A percentile compares a stretch with the other conserved stretches of the same genome.
These are phyloP conservation scores for Chrysoporthe deuterocubensis DNA, from an alignment of 2,329 filamentous ascomycete species.

Conservation along the genomic window DNA sequence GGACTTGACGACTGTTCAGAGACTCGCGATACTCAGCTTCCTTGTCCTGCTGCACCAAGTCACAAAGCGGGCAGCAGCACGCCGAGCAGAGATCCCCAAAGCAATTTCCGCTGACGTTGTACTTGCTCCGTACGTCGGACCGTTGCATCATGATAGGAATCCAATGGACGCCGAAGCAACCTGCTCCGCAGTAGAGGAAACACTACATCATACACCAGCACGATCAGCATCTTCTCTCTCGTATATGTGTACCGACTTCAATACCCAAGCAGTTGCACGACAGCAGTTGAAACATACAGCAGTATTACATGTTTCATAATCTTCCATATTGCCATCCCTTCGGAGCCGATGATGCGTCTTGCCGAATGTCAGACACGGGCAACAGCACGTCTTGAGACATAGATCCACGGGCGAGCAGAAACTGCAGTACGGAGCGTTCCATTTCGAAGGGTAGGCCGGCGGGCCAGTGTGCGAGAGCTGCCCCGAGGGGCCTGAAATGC, in stretches of 20 bases:
- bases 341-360: constrained; percentile 52
- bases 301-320: constrained; percentile 52
- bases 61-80: constrained; percentile 52
- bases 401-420: constrained; percentile 50
- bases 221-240: background rate
- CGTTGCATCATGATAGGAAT: constrained; percentile 51
- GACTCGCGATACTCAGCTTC: constrained; percentile 46
- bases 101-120: constrained; percentile 50
- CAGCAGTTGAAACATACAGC: constrained; percentile 41
- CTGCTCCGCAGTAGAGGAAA: constrained; percentile 47
- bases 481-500: background rate
- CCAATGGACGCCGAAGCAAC: constrained; percentile 46
- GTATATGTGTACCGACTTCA: background rate
- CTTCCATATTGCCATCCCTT: constrained; percentile 45
- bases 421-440: constrained; percentile 47
- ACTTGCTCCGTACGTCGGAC: constrained; percentile 48
- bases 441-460: constrained; percentile 29
- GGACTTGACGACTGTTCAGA: constrained; percentile 21
- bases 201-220: constrained; percentile 38
- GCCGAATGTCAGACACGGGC: constrained; percentile 54
- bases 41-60: constrained; percentile 52
- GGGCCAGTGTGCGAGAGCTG: background rate
- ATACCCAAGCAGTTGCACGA: background rate
- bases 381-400: constrained; percentile 50
- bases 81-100: constrained; percentile 46